phyloP scores from a whole-genome alignment of 192 early-diverging fungal genomes.

The Rhizophagus clarus region DNA sequence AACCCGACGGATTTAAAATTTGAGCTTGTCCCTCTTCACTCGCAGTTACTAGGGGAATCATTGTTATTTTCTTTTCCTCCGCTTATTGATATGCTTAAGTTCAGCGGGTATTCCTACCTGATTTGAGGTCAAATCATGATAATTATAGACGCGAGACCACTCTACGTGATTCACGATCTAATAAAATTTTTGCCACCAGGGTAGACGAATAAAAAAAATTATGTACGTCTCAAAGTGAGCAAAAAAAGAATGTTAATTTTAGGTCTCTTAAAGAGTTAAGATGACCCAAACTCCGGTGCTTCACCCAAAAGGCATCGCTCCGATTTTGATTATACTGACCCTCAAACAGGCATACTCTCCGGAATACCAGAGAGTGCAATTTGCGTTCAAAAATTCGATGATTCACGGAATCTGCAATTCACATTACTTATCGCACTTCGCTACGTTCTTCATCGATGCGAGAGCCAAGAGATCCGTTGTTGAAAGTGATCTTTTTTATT shows the following conservation, averaged over 20 bases:
- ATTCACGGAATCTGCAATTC: conserved; percentile 68
- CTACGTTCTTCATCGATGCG: conserved; percentile 74
- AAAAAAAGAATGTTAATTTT: conserved; percentile 16
- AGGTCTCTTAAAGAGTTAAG: no score
- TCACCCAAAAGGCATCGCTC: no score
- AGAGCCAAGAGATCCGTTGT: conserved; percentile 29
- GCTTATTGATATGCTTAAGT: no score
- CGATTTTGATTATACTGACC: conserved; percentile 35
- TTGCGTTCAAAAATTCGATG: conserved; percentile 74
- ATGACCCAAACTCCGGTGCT: no score
- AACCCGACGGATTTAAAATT: no score
- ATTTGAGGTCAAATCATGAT: no score
- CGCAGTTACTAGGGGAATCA: conserved; percentile 57
- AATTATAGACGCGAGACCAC: no score
- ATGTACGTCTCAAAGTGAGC: no score
- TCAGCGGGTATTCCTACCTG: no score
- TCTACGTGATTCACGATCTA: no score
- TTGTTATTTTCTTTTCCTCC: conserved; percentile 83
- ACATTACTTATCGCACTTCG: conserved; percentile 74
- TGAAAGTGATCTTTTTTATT: conserved; percentile 14
- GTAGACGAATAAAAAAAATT: no score
- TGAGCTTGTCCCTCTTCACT: conserved; percentile 76
- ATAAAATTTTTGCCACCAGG: no score
- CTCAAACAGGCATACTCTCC: conserved; percentile 61
- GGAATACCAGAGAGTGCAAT: conserved; percentile 54